Conservation (phyloP, 208 protist genomes). For the Porcisia deanei region DNA sequence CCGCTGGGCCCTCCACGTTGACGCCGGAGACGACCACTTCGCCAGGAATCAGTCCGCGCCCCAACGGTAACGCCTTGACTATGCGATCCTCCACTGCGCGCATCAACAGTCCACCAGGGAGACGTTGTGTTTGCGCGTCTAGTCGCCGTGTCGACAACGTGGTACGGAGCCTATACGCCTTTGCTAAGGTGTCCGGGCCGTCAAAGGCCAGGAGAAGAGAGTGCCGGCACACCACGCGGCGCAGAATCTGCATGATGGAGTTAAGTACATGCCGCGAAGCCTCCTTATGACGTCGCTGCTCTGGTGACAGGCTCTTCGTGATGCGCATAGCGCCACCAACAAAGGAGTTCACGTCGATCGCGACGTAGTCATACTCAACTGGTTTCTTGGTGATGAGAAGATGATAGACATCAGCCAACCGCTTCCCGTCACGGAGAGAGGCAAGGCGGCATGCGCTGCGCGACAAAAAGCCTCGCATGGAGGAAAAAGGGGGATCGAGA, state of each 20-base stretch:
- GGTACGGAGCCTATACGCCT: conserved; percentile 44
- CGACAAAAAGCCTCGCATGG: conserved; percentile 14
- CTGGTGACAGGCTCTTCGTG: conserved; percentile 53
- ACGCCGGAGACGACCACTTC: conserved; percentile 82
- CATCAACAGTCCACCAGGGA: conserved; percentile 70
- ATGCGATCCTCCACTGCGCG: conserved; percentile 82
- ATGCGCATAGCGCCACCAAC: conserved; percentile 66
- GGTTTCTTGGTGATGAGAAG: conserved; percentile 83
- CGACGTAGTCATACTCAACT: conserved; percentile 83
- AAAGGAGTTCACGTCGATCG: conserved; percentile 64
- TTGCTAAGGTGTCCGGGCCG: conserved; percentile 64
- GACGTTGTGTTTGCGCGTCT: conserved; percentile 52
- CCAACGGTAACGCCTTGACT: conserved; percentile 69
- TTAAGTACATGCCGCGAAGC: conserved; percentile 62
- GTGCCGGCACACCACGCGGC: conserved; percentile 50
- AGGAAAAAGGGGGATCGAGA: background rate
- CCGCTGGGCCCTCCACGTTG: conserved; percentile 61
- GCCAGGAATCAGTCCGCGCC: conserved; percentile 34
- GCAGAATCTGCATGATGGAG: conserved; percentile 69
- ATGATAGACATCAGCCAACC: conserved; percentile 53
- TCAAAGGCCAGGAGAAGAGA: conserved; percentile 73
- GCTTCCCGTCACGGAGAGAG: conserved; percentile 26
- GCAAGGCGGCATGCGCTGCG: conserved; percentile 11
- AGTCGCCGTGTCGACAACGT: conserved; percentile 37
- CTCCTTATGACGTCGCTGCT: conserved; percentile 69